Conservation (phyloP, 257 asterid species). For the Solanum gandarillasii region DNA sequence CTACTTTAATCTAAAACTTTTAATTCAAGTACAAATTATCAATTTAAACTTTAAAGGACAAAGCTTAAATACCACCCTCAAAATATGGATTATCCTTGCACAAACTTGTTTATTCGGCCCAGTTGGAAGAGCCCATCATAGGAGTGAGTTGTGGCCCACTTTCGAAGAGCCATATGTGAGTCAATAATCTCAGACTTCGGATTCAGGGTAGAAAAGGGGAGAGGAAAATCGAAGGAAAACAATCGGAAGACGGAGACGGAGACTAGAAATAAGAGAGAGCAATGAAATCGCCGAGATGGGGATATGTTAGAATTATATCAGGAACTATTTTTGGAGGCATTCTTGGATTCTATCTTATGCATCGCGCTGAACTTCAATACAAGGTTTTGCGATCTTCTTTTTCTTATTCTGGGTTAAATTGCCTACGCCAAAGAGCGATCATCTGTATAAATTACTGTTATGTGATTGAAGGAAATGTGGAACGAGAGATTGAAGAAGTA, state of each 20-base stretch:
- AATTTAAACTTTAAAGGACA: background rate
- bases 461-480: background rate
- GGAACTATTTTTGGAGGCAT: constrained; percentile 71
- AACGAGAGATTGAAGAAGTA: constrained; percentile 62
- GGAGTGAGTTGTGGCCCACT: background rate
- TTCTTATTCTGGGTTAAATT: background rate
- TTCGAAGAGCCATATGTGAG: background rate
- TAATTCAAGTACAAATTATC: too few relatives aligned
- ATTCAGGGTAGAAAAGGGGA: background rate
- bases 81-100: background rate
- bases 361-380: constrained; percentile 67
- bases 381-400: constrained; percentile 31
- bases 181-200: background rate
- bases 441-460: background rate
- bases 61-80: background rate
- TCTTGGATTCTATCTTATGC: constrained; percentile 74
- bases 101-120: background rate
- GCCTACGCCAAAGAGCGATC: background rate
- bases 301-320: constrained; percentile 61
- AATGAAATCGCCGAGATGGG: constrained; percentile 70
- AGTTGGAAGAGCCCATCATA: background rate
- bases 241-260: background rate
- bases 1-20: too few relatives aligned
- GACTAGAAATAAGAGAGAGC: background rate
- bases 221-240: background rate